Evolutionary conservation across 2,329 filamentous ascomycete genomes (phyloP).

Genomic region (Penicillium sp.): DNA sequence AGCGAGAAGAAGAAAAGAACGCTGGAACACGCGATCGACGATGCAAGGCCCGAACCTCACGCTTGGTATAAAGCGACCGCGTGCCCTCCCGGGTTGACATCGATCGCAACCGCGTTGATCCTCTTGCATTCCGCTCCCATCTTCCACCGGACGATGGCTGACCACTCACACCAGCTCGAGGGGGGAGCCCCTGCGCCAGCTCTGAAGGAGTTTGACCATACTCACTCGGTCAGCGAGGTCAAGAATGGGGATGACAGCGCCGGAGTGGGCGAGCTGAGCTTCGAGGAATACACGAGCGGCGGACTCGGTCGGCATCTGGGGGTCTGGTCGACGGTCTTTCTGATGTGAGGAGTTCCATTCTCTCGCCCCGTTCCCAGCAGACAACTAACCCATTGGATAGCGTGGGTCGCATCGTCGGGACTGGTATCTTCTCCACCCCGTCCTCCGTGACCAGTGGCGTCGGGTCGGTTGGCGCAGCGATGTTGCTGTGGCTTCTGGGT

Average conservation of each 20-base stretch:
- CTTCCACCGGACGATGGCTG: too few relatives aligned
- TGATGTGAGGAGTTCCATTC: conserved; percentile 23
- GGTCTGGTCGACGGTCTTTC: conserved; percentile 20
- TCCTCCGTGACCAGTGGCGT: conserved; percentile 62
- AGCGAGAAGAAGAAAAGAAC: not conserved
- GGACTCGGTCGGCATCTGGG: conserved; percentile 25
- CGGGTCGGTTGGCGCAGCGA: conserved; percentile 61
- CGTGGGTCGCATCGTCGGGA: conserved; percentile 58
- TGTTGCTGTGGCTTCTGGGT: conserved; percentile 62
- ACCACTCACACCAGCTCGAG: not conserved
- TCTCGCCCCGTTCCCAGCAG: not conserved
- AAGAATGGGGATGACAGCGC: not conserved
- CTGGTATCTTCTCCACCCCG: conserved; percentile 67
- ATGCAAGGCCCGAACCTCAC: too few relatives aligned
- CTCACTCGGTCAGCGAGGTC: not conserved
- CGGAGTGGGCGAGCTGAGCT: conserved; percentile 17
- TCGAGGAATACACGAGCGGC: conserved; percentile 22
- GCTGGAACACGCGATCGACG: not conserved
- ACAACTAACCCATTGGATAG: conserved; percentile 2
- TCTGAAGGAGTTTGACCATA: not conserved
- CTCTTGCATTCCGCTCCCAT: too few relatives aligned
- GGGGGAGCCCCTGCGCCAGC: not conserved
- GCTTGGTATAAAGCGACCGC: too few relatives aligned
- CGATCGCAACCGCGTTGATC: too few relatives aligned
- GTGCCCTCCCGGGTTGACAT: too few relatives aligned